A percentile compares a stretch with the other conserved stretches of the same genome.
These are phyloP conservation scores for Paraconiothyrium sp. DNA, from an alignment of 2,329 filamentous ascomycete species.

Conservation along the genomic window DNA sequence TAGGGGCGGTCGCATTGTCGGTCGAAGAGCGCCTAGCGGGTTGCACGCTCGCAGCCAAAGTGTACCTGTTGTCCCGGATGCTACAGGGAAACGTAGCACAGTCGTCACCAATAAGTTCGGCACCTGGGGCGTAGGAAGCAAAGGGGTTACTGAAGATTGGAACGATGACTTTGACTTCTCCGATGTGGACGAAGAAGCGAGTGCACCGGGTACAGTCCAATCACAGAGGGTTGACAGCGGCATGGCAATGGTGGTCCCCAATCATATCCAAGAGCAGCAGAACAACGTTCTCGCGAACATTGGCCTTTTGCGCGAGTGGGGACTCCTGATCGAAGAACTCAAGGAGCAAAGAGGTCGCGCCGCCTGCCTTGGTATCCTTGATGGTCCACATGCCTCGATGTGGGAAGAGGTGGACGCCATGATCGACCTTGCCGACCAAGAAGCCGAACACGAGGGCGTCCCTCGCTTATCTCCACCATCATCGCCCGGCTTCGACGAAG, in stretches of 20 bases:
- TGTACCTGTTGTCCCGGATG: slow-evolving; percentile 75
- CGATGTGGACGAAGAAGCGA: slow-evolving; percentile 56
- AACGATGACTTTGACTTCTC: slow-evolving; percentile 88
- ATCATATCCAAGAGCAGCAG: slow-evolving; percentile 82
- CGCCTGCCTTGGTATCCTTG: slow-evolving; percentile 70
- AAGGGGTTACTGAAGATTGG: slow-evolving; percentile 86
- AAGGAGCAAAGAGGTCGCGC: slow-evolving; percentile 79
- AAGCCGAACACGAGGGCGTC: slow-evolving; percentile 67
- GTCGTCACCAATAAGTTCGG: slow-evolving; percentile 75
- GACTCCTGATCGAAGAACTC: slow-evolving; percentile 81
- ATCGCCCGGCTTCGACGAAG: slow-evolving; percentile 66
- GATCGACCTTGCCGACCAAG: slow-evolving; percentile 80
- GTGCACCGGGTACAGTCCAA: slow-evolving; percentile 41
- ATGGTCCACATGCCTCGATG: slow-evolving; percentile 67
- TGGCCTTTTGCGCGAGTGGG: slow-evolving; percentile 83
- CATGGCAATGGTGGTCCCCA: slow-evolving; percentile 74
- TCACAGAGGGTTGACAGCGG: slow-evolving; percentile 57
- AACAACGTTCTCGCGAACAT: slow-evolving; percentile 85
- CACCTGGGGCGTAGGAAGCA: slow-evolving; percentile 82
- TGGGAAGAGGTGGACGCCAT: slow-evolving; percentile 89
- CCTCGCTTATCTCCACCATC: slow-evolving; percentile 64
- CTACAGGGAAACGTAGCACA: slow-evolving; percentile 60
- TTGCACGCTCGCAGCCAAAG: slow-evolving; percentile 83
- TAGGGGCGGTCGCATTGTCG: slow-evolving; percentile 73
- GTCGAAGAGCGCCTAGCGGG: slow-evolving; percentile 73